Evolutionary conservation across 805 yeast genomes (phyloP).

Genomic region (Nematodospora valgi): DNA sequence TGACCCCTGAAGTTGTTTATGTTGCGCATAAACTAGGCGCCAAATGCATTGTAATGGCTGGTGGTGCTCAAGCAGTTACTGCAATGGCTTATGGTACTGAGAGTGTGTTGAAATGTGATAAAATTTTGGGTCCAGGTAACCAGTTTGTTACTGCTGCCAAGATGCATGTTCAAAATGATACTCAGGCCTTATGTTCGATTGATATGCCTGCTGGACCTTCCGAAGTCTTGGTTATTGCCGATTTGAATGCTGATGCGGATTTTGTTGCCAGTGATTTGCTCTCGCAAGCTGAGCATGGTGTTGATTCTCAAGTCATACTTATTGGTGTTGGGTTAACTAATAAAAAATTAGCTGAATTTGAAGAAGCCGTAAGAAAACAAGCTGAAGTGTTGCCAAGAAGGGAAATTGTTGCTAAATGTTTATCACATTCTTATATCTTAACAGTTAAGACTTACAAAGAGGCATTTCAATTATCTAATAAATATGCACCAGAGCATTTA

Average conservation of each 20-base stretch:
- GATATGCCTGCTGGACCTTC: slow-evolving; percentile 99
- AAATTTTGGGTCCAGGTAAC: slow-evolving; percentile 98
- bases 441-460: slow-evolving; percentile 66
- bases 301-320: slow-evolving; percentile 94
- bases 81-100: slow-evolving; percentile 99
- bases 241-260: slow-evolving; percentile 82
- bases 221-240: slow-evolving; percentile 95
- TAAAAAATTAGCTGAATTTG: slow-evolving; percentile 62
- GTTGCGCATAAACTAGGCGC: slow-evolving; percentile 97
- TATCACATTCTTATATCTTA: slow-evolving; percentile 84
- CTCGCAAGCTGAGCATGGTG: slow-evolving; percentile 98
- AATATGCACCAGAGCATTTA: slow-evolving; percentile 97
- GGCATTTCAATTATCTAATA: slow-evolving; percentile 84
- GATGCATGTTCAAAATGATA: slow-evolving; percentile 95
- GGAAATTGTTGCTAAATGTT: slow-evolving; percentile 88
- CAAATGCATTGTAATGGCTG: slow-evolving; percentile 84
- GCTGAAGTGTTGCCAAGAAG: slow-evolving; percentile 85
- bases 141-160: slow-evolving; percentile 99
- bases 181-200: slow-evolving; percentile 90
- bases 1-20: slow-evolving; percentile 96
- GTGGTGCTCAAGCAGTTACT: slow-evolving; percentile 99
- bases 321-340: slow-evolving; percentile 72
- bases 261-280: slow-evolving; percentile 95
- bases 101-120: slow-evolving; percentile 87
- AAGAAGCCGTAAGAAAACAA: slow-evolving; percentile 80